Evolutionary conservation across 2,329 filamentous ascomycete species (phyloP).

Genomic region (Diaporthe sp.): DNA sequence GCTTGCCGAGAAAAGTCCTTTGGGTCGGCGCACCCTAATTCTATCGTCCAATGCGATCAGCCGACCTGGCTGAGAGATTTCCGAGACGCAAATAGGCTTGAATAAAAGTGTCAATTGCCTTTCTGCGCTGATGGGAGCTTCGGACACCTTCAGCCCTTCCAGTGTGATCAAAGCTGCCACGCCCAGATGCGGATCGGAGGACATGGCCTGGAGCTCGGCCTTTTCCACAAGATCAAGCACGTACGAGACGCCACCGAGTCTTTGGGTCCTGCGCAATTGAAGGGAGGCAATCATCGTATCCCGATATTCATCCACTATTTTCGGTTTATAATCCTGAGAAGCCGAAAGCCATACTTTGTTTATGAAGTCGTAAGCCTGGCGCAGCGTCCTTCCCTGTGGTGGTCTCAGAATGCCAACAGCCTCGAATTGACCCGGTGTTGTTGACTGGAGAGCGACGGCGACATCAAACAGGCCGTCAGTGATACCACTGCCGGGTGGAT

Average conservation of each 20-base stretch:
- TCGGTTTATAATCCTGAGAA: not conserved
- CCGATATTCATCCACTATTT: not conserved
- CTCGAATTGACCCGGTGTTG: not conserved
- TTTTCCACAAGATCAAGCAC: not conserved
- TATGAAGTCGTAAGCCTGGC: not conserved
- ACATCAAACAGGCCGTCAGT: not conserved
- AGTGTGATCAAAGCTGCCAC: not conserved
- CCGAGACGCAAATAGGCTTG: not conserved
- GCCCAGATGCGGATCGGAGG: not conserved
- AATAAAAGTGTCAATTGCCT: not conserved
- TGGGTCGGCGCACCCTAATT: not conserved
- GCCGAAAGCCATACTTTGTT: not conserved
- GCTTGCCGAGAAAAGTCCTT: no score
- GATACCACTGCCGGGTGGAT: not conserved
- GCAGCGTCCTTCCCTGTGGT: not conserved
- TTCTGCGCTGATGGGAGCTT: not conserved
- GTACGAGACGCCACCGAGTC: not conserved
- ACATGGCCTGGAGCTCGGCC: not conserved
- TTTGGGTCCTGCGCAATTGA: not conserved
- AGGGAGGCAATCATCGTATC: not conserved
- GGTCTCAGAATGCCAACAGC: not conserved
- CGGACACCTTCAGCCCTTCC: fast-evolving
- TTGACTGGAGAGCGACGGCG: not conserved
- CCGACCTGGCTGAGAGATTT: not conserved
- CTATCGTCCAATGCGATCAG: not conserved